These are phyloP conservation scores for Vanderwaltozyma polyspora DNA, from an alignment of 805 yeast species.

Conservation along the genomic window DNA sequence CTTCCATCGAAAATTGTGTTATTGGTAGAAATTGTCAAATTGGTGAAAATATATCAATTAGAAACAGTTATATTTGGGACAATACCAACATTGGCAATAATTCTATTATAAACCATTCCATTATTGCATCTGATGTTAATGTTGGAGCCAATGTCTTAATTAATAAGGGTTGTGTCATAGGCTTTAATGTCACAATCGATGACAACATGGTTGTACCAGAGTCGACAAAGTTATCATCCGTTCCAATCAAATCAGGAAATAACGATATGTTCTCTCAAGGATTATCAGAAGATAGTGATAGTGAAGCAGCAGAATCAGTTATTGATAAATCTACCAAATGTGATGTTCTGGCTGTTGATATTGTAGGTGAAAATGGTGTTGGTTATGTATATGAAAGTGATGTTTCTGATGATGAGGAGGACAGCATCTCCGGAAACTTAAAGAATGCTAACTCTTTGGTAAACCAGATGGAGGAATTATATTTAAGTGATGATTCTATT, in stretches of 20 bases:
- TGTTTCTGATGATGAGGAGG: slow-evolving; percentile 25
- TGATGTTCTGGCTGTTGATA: slow-evolving; percentile 11
- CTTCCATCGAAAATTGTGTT: slow-evolving; percentile 55
- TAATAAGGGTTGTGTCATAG: slow-evolving; percentile 66
- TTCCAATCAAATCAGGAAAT: slow-evolving; percentile 30
- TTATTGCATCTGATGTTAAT: slow-evolving; percentile 55
- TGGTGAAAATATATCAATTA: slow-evolving; percentile 63
- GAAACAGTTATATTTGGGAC: slow-evolving; percentile 81
- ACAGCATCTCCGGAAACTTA: slow-evolving; percentile 13
- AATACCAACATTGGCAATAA: slow-evolving; percentile 62
- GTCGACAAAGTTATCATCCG: slow-evolving; percentile 42
- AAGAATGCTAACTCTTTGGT: slow-evolving; percentile 28
- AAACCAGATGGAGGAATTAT: slow-evolving; percentile 37
- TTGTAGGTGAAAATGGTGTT: slow-evolving; percentile 29
- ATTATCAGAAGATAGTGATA: slow-evolving; percentile 21
- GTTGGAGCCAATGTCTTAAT: slow-evolving; percentile 44
- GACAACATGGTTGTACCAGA: slow-evolving; percentile 37
- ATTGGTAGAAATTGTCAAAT: slow-evolving; percentile 81
- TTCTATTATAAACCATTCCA: slow-evolving; percentile 45
- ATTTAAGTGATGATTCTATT: slow-evolving; percentile 49
- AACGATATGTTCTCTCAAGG: slow-evolving; percentile 24
- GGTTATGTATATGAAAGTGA: slow-evolving; percentile 31
- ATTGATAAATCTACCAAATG: slow-evolving; percentile 3
- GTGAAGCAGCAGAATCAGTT: slow-evolving; percentile 10
- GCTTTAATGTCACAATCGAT: slow-evolving; percentile 61